Conservation (phyloP, 352 stramenopile species). For the Discostella stelligera region DNA sequence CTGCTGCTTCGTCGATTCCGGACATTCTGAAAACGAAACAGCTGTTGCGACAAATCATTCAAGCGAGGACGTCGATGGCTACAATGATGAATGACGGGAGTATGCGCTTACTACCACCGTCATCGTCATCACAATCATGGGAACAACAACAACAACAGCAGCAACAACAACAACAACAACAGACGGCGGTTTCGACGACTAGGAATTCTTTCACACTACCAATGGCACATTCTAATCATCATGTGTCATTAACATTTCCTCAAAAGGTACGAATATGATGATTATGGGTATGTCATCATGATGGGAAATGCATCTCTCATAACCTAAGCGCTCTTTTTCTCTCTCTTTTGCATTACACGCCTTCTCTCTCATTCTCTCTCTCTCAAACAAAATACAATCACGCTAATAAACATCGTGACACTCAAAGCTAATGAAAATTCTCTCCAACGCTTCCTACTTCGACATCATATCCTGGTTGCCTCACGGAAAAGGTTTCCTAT, state of each 20-base stretch:
- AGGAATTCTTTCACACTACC: neutral
- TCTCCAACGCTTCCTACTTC: constrained; percentile 17
- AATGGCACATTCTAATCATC: neutral
- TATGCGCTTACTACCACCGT: neutral
- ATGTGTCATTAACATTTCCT: constrained; percentile 23
- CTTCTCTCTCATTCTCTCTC: no score
- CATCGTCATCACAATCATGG: neutral
- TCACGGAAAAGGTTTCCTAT: constrained; percentile 59
- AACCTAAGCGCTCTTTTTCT: no score
- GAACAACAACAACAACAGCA: neutral
- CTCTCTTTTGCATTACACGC: no score
- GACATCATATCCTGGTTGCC: constrained; percentile 61
- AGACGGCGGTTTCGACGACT: neutral
- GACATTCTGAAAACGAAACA: neutral
- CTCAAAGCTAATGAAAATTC: constrained; percentile 24
- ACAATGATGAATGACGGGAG: neutral
- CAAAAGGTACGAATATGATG: constrained; percentile 20
- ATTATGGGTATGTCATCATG: neutral
- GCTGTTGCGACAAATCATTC: neutral
- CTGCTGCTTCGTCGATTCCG: neutral
- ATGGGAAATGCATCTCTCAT: neutral
- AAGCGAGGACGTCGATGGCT: neutral
- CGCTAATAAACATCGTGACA: neutral
- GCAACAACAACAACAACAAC: neutral
- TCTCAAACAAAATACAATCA: no score